Evolutionary conservation across 2,329 filamentous ascomycete species (phyloP).

Genomic region (Neonectria ditissima): DNA sequence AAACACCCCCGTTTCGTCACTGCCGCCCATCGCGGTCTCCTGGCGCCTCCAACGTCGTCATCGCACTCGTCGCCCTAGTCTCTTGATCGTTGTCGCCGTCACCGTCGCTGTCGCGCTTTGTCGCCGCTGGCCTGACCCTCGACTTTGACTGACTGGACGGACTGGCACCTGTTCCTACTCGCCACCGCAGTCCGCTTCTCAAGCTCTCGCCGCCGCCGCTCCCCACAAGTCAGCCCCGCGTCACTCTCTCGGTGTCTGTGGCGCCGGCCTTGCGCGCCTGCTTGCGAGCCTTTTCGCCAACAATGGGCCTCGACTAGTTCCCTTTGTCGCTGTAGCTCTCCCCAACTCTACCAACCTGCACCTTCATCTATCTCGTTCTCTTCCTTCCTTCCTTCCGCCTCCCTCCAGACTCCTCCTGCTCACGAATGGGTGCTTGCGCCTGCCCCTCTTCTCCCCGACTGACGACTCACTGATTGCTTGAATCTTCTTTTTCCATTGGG

Average conservation of each 20-base stretch:
- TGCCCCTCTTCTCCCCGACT: constrained; percentile 33
- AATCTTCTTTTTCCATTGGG: constrained; percentile 46
- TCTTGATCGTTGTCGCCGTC: constrained; percentile 2
- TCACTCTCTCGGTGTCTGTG: constrained; percentile 36
- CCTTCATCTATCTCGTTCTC: constrained; percentile 34
- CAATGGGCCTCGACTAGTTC: constrained; percentile 52
- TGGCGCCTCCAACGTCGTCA: not conserved
- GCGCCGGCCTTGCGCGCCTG: constrained; percentile 43
- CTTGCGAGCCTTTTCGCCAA: constrained; percentile 46
- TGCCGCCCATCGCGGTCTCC: constrained; percentile 1
- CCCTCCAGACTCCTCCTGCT: constrained; percentile 26
- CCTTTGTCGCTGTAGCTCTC: constrained; percentile 41
- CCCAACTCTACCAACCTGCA: constrained; percentile 35
- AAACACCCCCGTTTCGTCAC: constrained; percentile 22
- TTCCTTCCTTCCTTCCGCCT: constrained; percentile 21
- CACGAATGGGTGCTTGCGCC: constrained; percentile 45
- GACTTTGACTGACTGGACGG: constrained; percentile 26
- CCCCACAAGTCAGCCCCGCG: constrained; percentile 42
- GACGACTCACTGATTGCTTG: constrained; percentile 37
- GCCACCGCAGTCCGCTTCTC: constrained; percentile 35
- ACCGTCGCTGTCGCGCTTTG: constrained; percentile 8
- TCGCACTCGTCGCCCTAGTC: not conserved
- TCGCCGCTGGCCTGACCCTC: constrained; percentile 30
- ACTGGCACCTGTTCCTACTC: constrained; percentile 32
- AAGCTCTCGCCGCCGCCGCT: constrained; percentile 30